Evolutionary conservation across 208 protist genomes (phyloP).

Genomic region (Leishmania martiniquensis): DNA sequence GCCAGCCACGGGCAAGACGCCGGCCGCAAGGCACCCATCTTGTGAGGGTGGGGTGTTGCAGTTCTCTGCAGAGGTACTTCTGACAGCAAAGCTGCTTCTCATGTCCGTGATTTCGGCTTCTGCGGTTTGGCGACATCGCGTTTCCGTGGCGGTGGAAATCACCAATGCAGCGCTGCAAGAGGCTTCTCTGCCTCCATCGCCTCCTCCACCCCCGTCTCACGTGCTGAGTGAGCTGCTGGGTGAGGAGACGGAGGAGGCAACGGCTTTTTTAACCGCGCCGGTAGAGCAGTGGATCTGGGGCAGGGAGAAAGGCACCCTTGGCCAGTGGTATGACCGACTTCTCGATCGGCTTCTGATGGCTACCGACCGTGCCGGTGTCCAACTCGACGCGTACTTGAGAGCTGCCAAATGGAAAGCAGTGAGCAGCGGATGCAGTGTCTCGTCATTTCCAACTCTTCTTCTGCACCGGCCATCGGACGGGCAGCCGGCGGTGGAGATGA

Average conservation of each 20-base stretch:
- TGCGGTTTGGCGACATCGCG: constrained; percentile 29
- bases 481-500: constrained; percentile 23
- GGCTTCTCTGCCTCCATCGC: background rate
- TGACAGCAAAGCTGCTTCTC: constrained; percentile 53
- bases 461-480: constrained; percentile 49
- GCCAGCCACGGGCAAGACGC: background rate
- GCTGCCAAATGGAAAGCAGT: constrained; percentile 6
- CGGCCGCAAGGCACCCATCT: background rate
- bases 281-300: constrained; percentile 50
- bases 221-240: constrained; percentile 18
- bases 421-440: constrained; percentile 13
- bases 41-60: constrained; percentile 14
- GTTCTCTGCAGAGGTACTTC: constrained; percentile 24
- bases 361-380: constrained; percentile 2
- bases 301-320: constrained; percentile 25
- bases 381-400: constrained; percentile 35
- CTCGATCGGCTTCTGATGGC: constrained; percentile 26
- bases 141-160: background rate
- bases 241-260: constrained; percentile 5
- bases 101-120: constrained; percentile 47
- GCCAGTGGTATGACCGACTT: constrained; percentile 52
- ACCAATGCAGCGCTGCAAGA: background rate
- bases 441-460: constrained; percentile 32
- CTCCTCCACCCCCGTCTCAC: background rate
- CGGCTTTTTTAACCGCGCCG: constrained; percentile 9